Base-by-base conservation (phyloP, 495 filamentous ascomycete genomes). In the Xylaria intraflava region DNA sequence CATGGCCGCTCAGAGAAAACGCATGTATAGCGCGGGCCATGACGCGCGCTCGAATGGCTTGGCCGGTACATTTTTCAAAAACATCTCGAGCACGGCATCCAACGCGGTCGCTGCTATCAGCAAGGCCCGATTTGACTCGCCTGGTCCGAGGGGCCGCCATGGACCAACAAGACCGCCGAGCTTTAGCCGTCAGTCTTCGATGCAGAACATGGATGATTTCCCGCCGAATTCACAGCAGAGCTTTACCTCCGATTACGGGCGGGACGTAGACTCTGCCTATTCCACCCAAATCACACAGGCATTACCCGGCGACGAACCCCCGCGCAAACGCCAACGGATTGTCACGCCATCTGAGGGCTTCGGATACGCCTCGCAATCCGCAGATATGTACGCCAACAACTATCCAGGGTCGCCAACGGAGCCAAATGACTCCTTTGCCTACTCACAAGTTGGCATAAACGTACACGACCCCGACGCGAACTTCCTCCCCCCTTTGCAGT, bases 1-100 rank as follows among this genome's bases (percentile, higher is more conserved):
- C 48, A 95, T 96, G 93, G 94, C 93, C 24, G 94, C 94, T 12
- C 90, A 95, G 66, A 77, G 93, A 52, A 97, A 98, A 65, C 81
- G 91, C 51, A 80, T 90, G 75, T 88, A 96, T 62, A 94, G 87
- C 59, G 83, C 83, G 19, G 79, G 78, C 38, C 72, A 67, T 9
- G 84, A 94, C 27, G 83, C 72, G 42, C 83, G 88, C 36, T 68
- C 72, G 17, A 80, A 82, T 58, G 84, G 82, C 30, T 75, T 86
- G 50, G 77, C 82, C 12, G 90, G 87, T 9, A 95, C 94, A 0
- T 93, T 96, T 61, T 97, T 98, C 72, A 88, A 90, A 61, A 95
- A 93, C 63, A 96, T 97, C 56, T 96, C 92, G 4, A 85, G 85
- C 43, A 93, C 90, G 1, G 89, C 94, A 5, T 91, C 90, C 1